Conservation (phyloP, 306 rosid species). For the Medicago truncatula region MtrunA17r5.0-ANR NC_053043.1:52501-53000, state of each 20-base stretch:
- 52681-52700: slow-evolving; percentile 88
- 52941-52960: slow-evolving; percentile 69
- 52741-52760: slow-evolving; percentile 39
- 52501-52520: slow-evolving; percentile 35
- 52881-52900: slow-evolving; percentile 90
- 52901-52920: slow-evolving; percentile 98
- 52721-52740: slow-evolving; percentile 93
- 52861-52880: slow-evolving; percentile 94
- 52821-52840: slow-evolving; percentile 92
- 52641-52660: slow-evolving; percentile 98
- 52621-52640: slow-evolving; percentile 92
- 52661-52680: slow-evolving; percentile 95
- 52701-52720: slow-evolving; percentile 96
- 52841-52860: slow-evolving; percentile 88
- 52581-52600: slow-evolving; percentile 97
- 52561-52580: slow-evolving; percentile 93
- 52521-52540: slow-evolving; percentile 43
- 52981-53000: slow-evolving; percentile 93
- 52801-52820: slow-evolving; percentile 44
- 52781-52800: slow-evolving; percentile 38
- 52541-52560: slow-evolving; percentile 93
- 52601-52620: slow-evolving; percentile 99
- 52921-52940: slow-evolving; percentile 92
- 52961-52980: slow-evolving; percentile 76
- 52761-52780: slow-evolving; percentile 43